Conservation (phyloP, 352 stramenopile genomes). For the Globisporangium barbulae region DNA sequence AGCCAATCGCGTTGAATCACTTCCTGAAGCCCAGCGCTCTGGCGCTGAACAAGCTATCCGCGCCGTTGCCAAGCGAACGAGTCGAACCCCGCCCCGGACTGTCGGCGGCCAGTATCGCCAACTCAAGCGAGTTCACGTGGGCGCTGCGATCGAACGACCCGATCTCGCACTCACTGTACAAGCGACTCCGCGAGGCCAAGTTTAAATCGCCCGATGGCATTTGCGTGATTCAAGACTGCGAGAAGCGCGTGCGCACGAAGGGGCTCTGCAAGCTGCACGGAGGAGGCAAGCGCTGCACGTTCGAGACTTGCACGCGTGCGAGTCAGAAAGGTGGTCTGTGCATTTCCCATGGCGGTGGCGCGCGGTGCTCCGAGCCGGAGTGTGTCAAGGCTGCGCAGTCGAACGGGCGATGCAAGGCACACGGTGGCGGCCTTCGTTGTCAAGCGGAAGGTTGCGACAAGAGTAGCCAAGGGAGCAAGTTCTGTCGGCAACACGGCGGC, state of each 20-base stretch:
- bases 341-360: background rate
- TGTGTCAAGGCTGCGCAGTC: constrained; percentile 30
- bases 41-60: background rate
- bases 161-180: background rate
- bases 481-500: constrained; percentile 3
- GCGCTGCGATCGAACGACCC: background rate
- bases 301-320: background rate
- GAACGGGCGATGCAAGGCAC: constrained; percentile 78
- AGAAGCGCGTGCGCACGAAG: background rate
- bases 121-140: background rate
- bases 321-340: background rate
- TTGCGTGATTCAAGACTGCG: background rate
- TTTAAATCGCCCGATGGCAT: background rate
- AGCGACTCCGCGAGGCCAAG: background rate
- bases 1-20: background rate
- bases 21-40: background rate
- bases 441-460: background rate
- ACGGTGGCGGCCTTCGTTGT: constrained; percentile 74
- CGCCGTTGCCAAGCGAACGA: background rate
- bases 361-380: background rate
- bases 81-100: background rate
- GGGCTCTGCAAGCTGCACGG: background rate
- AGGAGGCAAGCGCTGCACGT: background rate
- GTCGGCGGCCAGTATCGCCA: background rate
- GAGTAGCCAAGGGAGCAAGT: background rate